Evolutionary conservation across 129 eudicot species (phyloP).

Genomic region (Apium graveolens): DNA sequence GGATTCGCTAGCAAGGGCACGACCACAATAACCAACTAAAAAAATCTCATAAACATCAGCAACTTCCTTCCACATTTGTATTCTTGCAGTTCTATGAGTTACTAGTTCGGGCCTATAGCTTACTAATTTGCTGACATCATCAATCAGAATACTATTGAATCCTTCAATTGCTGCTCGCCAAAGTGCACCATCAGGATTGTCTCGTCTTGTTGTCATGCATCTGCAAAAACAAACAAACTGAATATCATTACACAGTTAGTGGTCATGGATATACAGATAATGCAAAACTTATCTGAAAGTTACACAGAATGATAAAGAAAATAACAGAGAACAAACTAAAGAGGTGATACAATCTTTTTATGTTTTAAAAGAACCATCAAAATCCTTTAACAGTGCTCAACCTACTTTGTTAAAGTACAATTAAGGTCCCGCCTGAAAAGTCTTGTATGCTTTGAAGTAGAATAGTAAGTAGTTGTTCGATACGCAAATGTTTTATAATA

Average conservation of each 20-base stretch:
- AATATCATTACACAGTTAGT: neutral
- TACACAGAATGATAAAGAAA: neutral
- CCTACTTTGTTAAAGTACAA: neutral
- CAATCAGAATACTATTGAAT: constrained; percentile 60
- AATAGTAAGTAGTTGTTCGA: neutral
- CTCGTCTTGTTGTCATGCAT: constrained; percentile 98
- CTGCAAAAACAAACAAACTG: constrained; percentile 33
- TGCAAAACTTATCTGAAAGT: neutral
- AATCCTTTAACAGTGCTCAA: neutral
- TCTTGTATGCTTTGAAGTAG: neutral
- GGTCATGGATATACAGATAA: neutral
- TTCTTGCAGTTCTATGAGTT: constrained; percentile 46
- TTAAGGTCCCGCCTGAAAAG: neutral
- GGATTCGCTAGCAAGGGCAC: constrained; percentile 70
- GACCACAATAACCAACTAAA: constrained; percentile 93
- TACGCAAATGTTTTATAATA: neutral
- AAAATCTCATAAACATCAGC: constrained; percentile 92
- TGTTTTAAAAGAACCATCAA: neutral
- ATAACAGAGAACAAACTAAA: neutral
- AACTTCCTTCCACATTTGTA: constrained; percentile 94
- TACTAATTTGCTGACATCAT: constrained; percentile 46
- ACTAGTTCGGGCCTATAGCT: constrained; percentile 20
- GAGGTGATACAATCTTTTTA: neutral
- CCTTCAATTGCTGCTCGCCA: constrained; percentile 97
- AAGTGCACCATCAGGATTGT: constrained; percentile 80